These are phyloP conservation scores for Fusarium nisikadoi DNA, from an alignment of 2,329 filamentous ascomycete species.

Conservation along the genomic window DNA sequence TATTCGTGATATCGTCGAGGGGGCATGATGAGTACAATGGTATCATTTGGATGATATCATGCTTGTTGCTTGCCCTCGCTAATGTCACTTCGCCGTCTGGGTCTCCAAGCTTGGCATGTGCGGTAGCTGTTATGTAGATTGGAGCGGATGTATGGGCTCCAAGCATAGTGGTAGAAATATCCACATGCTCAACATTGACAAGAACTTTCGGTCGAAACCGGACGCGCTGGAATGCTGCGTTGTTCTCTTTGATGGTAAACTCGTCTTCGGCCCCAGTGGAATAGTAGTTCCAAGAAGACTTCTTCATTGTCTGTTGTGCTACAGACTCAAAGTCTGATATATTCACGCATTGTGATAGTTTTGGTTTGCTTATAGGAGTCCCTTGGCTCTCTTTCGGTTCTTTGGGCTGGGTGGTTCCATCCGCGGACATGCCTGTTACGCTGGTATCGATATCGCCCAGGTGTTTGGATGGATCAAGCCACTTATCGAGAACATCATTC, in stretches of 20 bases:
- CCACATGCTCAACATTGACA: constrained; percentile 19
- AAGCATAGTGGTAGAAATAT: constrained; percentile 13
- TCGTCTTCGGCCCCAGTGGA: constrained; percentile 26
- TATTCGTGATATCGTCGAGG: background rate
- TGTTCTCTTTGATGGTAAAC: constrained; percentile 20
- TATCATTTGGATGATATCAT: constrained; percentile 24
- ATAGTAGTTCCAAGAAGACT: constrained; percentile 23
- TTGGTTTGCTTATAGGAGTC: background rate
- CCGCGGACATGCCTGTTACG: background rate
- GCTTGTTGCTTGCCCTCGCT: constrained; percentile 8
- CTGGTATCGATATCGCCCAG: constrained; percentile 14
- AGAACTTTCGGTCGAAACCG: constrained; percentile 17
- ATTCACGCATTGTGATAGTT: constrained; percentile 5
- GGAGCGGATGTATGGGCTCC: background rate
- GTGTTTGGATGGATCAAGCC: constrained; percentile 12
- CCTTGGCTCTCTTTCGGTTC: background rate
- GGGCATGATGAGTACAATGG: constrained; percentile 18
- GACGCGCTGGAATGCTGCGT: background rate
- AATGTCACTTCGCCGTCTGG: constrained; percentile 17
- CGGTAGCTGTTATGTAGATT: constrained; percentile 24
- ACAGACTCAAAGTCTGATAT: constrained; percentile 17
- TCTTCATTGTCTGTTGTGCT: constrained; percentile 2
- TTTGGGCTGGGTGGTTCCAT: background rate
- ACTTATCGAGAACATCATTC: constrained; percentile 18
- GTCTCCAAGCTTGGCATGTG: constrained; percentile 18